Evolutionary conservation across 78 protist species (phyloP).

Genomic region (Acrasis kona): DNA sequence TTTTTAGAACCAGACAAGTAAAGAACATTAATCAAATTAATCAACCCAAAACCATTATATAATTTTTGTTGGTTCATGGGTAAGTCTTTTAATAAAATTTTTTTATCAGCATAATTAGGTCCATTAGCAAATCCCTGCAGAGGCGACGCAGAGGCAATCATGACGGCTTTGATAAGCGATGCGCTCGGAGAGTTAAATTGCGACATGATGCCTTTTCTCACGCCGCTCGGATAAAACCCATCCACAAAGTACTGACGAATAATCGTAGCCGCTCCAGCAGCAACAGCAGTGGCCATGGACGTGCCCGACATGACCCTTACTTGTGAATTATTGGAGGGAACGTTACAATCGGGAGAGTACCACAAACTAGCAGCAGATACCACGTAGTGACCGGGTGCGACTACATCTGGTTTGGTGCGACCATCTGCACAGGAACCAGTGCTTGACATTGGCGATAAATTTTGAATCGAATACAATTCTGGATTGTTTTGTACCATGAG

Average conservation of each 20-base stretch:
- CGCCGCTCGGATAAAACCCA: background rate
- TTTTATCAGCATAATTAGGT: background rate
- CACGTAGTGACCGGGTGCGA: conserved; percentile 4
- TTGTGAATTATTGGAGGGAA: too few relatives aligned
- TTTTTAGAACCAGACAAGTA: background rate
- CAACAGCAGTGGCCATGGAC: conserved; percentile 30
- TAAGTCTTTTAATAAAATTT: background rate
- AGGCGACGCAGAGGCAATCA: background rate
- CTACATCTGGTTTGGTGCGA: conserved; percentile 6
- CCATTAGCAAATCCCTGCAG: background rate
- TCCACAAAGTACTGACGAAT: conserved; percentile 12
- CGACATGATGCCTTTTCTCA: background rate
- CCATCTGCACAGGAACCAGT: background rate
- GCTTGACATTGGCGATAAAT: background rate
- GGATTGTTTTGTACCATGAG: too few relatives aligned
- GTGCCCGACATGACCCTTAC: conserved; percentile 11
- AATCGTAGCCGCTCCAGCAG: conserved; percentile 9
- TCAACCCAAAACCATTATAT: background rate
- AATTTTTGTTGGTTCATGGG: too few relatives aligned
- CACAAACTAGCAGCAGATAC: too few relatives aligned
- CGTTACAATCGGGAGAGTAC: too few relatives aligned
- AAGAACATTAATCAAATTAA: background rate
- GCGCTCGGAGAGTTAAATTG: background rate
- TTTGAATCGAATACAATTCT: too few relatives aligned
- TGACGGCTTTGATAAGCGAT: conserved; percentile 14